These are phyloP conservation scores for Hypoxylon sp. DNA, from an alignment of 2,329 filamentous ascomycete species.

Conservation along the genomic window DNA sequence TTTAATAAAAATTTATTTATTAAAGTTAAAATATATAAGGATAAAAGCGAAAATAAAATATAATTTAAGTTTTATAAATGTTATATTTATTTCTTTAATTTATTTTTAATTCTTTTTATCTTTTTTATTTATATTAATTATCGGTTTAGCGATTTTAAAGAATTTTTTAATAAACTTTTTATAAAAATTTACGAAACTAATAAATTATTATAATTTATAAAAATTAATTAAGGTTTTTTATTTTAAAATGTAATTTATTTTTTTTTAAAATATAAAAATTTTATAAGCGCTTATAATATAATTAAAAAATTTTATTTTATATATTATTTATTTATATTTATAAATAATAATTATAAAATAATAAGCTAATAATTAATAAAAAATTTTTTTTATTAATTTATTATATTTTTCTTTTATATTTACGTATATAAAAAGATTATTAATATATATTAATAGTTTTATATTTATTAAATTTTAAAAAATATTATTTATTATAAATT, in stretches of 20 bases:
- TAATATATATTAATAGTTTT: not conserved
- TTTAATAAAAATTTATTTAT: not conserved
- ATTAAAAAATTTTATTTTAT: not conserved
- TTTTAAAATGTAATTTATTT: not conserved
- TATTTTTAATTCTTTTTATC: not conserved
- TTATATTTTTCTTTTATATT: not conserved
- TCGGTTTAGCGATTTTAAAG: not conserved
- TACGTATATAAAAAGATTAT: not conserved
- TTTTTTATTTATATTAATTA: not conserved
- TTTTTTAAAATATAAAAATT: not conserved
- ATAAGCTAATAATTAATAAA: not conserved
- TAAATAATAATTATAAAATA: not conserved
- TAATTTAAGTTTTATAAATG: not conserved
- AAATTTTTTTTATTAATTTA: conserved; percentile 1
- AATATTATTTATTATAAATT: conserved; percentile 6
- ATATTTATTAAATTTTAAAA: conserved; percentile 1
- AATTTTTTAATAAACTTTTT: not conserved
- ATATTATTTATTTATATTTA: not conserved
- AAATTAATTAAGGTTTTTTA: not conserved
- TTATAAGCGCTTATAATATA: not conserved
- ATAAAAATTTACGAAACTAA: conserved; percentile 1
- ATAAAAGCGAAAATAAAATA: not conserved
- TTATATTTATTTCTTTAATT: not conserved
- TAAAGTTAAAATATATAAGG: not conserved
- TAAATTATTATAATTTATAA: not conserved